phyloP scores from a whole-genome alignment of 176 grass and related monocot genomes.

The Elymus sibiricus region DNA sequence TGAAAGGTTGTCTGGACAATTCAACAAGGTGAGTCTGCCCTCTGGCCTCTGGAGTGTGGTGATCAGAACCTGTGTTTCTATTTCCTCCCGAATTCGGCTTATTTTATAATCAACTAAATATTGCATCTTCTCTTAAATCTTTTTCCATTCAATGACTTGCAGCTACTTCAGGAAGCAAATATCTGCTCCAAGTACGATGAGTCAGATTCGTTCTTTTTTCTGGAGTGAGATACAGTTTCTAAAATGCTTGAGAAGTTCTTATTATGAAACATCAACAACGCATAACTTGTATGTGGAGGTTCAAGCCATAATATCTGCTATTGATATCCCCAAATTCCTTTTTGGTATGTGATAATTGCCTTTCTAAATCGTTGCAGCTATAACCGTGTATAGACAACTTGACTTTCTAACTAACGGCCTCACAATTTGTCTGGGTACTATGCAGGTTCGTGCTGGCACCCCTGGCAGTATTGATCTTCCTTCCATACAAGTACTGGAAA shows the following conservation, averaged over 20 bases:
- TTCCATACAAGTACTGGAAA: slow-evolving; percentile 43
- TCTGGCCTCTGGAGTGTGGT: background rate
- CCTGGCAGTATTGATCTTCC: background rate
- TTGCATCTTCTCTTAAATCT: background rate
- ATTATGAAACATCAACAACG: too few relatives aligned
- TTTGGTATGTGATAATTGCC: background rate
- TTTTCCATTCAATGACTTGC: background rate
- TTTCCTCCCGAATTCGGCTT: background rate
- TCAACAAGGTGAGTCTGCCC: background rate
- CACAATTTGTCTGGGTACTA: background rate
- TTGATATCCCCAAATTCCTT: background rate
- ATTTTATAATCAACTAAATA: background rate
- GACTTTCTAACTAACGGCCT: background rate
- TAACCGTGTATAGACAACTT: background rate
- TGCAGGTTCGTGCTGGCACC: slow-evolving; percentile 20
- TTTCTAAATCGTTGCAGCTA: background rate
- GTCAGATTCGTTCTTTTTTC: background rate
- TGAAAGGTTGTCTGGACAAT: background rate
- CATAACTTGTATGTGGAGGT: too few relatives aligned
- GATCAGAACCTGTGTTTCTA: background rate
- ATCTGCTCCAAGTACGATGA: background rate
- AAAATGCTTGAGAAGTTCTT: background rate
- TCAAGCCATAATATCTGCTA: background rate
- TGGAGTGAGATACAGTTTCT: background rate
- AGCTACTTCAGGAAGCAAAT: background rate